Conservation (phyloP, 192 early-diverging fungal species). For the Umbelopsis sp. region DNA sequence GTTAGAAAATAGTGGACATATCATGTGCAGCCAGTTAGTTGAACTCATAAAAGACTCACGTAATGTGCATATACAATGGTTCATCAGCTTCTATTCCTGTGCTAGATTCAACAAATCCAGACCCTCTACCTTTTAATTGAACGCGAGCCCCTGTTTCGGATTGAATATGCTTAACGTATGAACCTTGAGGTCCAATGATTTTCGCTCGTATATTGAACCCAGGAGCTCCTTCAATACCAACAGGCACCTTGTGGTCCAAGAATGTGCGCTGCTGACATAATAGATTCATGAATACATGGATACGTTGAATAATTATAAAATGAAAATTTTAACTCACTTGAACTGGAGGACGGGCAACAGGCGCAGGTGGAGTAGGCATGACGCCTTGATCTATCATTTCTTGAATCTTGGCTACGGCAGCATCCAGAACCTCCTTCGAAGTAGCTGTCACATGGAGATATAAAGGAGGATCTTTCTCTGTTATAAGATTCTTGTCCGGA, state of each 20-base stretch:
- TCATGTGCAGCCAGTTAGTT: too few species aligned
- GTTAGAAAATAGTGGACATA: background rate
- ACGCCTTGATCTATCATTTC: conserved; percentile 70
- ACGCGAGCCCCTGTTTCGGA: conserved; percentile 75
- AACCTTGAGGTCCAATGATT: conserved; percentile 79
- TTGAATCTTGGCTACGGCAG: conserved; percentile 72
- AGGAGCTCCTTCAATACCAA: conserved; percentile 76
- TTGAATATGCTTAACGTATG: conserved; percentile 89
- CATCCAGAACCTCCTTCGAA: conserved; percentile 66
- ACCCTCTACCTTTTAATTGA: conserved; percentile 82
- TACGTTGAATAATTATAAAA: conserved; percentile 21
- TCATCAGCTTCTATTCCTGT: conserved; percentile 71
- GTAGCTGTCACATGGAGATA: conserved; percentile 76
- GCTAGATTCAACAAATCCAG: conserved; percentile 71
- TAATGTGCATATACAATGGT: conserved; percentile 80
- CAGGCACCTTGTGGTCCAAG: conserved; percentile 66
- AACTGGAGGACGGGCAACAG: background rate
- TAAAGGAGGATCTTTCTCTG: conserved; percentile 76
- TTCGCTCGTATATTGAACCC: conserved; percentile 84
- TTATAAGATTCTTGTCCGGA: conserved; percentile 68
- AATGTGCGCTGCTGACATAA: conserved; percentile 47
- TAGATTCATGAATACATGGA: background rate
- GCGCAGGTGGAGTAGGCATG: conserved; percentile 34
- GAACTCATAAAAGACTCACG: conserved; percentile 50
- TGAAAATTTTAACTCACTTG: background rate